phyloP scores from a whole-genome alignment of 805 yeast genomes.

The Sugiyamaella qingdaonensis region DNA sequence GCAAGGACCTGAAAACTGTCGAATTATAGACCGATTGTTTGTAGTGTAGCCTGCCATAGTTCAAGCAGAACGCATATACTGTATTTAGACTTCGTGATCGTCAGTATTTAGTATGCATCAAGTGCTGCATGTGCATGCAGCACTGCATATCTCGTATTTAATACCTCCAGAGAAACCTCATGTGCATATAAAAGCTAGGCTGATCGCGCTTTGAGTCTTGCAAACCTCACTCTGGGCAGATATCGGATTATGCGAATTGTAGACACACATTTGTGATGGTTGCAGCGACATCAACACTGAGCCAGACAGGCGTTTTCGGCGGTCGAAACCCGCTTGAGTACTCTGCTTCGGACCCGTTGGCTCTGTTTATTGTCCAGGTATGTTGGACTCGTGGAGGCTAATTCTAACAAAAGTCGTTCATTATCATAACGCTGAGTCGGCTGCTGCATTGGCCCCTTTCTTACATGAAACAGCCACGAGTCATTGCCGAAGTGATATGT shows the following conservation, averaged over 20 bases:
- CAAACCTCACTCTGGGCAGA: no score
- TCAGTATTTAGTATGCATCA: no score
- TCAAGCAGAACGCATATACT: no score
- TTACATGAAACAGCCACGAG: slow-evolving; percentile 67
- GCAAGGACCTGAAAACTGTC: slow-evolving; percentile 11
- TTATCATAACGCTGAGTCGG: slow-evolving; percentile 50
- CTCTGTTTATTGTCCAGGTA: slow-evolving; percentile 67
- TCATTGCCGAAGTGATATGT: slow-evolving; percentile 74
- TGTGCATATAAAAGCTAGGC: no score
- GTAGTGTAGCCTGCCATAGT: no score
- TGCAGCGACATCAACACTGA: neutral
- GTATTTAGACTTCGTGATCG: no score
- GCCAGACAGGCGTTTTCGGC: slow-evolving; percentile 59
- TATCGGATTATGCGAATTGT: no score
- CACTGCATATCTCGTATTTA: no score
- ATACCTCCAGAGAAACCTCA: no score
- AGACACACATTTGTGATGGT: no score
- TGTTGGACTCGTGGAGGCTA: neutral
- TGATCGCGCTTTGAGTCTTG: no score
- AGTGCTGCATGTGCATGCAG: no score
- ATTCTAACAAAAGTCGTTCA: slow-evolving; percentile 33
- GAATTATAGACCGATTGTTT: neutral
- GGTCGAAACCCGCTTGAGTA: slow-evolving; percentile 68
- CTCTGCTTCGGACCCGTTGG: slow-evolving; percentile 54
- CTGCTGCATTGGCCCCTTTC: slow-evolving; percentile 57